phyloP scores from a whole-genome alignment of 192 early-diverging fungal genomes.

The Podila horticola region DNA sequence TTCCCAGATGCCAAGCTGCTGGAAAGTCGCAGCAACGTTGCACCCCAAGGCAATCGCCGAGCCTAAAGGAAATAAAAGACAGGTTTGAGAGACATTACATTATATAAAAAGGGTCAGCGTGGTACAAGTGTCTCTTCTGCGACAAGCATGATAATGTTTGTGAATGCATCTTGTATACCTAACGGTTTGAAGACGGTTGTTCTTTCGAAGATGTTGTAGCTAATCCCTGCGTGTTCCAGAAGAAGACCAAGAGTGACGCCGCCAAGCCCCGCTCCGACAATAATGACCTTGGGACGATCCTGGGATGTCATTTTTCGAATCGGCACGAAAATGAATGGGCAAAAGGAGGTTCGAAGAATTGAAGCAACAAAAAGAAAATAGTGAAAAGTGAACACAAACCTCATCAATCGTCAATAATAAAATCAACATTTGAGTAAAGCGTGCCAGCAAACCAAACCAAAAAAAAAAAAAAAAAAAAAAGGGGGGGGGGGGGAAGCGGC shows the following conservation, averaged over 20 bases:
- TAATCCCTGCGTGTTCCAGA: background rate
- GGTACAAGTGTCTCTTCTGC: background rate
- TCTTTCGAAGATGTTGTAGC: background rate
- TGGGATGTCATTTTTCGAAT: background rate
- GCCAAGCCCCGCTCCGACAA: background rate
- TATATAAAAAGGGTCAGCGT: background rate
- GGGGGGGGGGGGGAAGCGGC: too few species aligned
- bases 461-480: too few species aligned
- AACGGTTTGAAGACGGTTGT: background rate
- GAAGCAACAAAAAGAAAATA: too few species aligned
- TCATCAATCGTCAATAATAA: too few species aligned
- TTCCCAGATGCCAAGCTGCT: slow-evolving; percentile 3
- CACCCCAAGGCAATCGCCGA: background rate
- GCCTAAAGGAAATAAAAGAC: background rate
- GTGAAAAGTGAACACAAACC: too few species aligned
- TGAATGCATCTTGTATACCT: background rate
- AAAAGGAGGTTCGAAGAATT: too few species aligned
- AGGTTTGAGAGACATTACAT: background rate
- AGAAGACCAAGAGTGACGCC: background rate
- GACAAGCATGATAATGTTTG: background rate
- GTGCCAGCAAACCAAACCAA: too few species aligned
- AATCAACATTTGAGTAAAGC: too few species aligned
- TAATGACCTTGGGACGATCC: background rate
- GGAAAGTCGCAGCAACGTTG: background rate
- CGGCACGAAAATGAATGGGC: too few species aligned